Conservation (phyloP, 2,329 filamentous ascomycete genomes). For the Juglanconis juglandina region DNA sequence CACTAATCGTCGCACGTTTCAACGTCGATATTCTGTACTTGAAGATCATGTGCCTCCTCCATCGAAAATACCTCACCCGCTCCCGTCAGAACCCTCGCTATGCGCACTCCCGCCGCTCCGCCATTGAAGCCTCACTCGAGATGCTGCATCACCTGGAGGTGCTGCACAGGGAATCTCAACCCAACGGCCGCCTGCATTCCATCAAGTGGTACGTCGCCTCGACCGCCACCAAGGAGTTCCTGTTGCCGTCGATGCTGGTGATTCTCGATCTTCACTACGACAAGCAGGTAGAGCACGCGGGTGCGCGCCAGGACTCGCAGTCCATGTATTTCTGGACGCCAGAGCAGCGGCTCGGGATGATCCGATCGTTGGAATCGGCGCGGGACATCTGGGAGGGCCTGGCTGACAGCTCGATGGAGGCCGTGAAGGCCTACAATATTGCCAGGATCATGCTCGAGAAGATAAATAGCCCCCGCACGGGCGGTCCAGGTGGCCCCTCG, state of each 20-base stretch:
- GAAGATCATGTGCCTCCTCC: slow-evolving; percentile 84
- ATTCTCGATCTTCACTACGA: slow-evolving; percentile 78
- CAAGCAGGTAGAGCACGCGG: slow-evolving; percentile 44
- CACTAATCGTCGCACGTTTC: slow-evolving; percentile 80
- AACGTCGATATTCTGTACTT: slow-evolving; percentile 82
- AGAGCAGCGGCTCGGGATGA: slow-evolving; percentile 69
- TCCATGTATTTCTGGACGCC: slow-evolving; percentile 54
- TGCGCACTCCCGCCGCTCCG: slow-evolving; percentile 75
- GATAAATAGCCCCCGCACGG: slow-evolving; percentile 51
- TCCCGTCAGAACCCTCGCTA: slow-evolving; percentile 78
- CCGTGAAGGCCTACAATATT: slow-evolving; percentile 78
- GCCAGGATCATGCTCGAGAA: slow-evolving; percentile 84
- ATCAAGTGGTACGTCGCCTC: slow-evolving; percentile 78
- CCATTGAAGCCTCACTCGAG: slow-evolving; percentile 81
- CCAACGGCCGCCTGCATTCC: slow-evolving; percentile 66
- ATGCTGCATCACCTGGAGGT: slow-evolving; percentile 75
- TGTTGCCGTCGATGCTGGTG: slow-evolving; percentile 81
- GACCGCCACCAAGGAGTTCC: slow-evolving; percentile 78
- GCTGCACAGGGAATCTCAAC: slow-evolving; percentile 70
- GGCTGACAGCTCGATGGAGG: slow-evolving; percentile 78
- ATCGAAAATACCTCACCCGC: slow-evolving; percentile 79
- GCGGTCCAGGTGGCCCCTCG: slow-evolving; percentile 5
- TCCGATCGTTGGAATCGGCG: slow-evolving; percentile 68
- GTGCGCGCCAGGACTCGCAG: slow-evolving; percentile 37
- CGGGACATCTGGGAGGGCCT: slow-evolving; percentile 77